Percentiles rank a stretch among this genome's conserved stretches.
phyloP scores from a whole-genome alignment of 1,284 basidiomycete genomes.

The Abortiporus biennis region DNA sequence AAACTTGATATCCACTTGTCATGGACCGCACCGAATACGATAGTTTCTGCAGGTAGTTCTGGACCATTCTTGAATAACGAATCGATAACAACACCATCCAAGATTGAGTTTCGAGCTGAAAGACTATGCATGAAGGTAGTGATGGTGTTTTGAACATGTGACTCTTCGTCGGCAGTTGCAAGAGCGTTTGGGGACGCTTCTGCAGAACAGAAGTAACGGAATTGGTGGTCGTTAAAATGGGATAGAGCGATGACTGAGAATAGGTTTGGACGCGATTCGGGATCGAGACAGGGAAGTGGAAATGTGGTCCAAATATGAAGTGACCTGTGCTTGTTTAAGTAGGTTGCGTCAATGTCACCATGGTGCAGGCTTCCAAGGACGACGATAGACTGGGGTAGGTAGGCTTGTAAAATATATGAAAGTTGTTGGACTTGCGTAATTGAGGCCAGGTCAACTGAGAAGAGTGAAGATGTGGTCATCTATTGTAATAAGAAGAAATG shows the following conservation, averaged over 20 bases:
- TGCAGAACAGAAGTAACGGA: conserved; percentile 6
- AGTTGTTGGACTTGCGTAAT: background rate
- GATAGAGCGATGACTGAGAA: conserved; percentile 5
- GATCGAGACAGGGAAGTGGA: background rate
- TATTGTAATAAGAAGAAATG: background rate
- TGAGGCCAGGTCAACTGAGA: background rate
- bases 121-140: background rate
- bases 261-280: background rate
- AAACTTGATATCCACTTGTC: conserved; percentile 2
- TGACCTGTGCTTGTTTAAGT: background rate
- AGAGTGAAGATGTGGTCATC: background rate
- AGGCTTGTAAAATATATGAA: conserved; percentile 1
- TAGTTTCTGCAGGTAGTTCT: background rate
- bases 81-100: background rate
- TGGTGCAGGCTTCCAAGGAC: conserved; percentile 1
- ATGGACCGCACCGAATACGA: conserved; percentile 1
- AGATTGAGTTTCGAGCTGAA: background rate
- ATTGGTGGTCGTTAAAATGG: background rate
- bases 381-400: conserved; percentile 1
- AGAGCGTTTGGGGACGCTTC: background rate
- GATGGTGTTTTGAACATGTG: background rate
- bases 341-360: background rate
- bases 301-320: conserved; percentile 3
- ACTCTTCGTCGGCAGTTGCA: background rate
- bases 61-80: background rate